Percentiles rank a stretch among this genome's conserved stretches.
phyloP scores from a whole-genome alignment of 805 yeast species.

The Hanseniaspora vineae region DNA sequence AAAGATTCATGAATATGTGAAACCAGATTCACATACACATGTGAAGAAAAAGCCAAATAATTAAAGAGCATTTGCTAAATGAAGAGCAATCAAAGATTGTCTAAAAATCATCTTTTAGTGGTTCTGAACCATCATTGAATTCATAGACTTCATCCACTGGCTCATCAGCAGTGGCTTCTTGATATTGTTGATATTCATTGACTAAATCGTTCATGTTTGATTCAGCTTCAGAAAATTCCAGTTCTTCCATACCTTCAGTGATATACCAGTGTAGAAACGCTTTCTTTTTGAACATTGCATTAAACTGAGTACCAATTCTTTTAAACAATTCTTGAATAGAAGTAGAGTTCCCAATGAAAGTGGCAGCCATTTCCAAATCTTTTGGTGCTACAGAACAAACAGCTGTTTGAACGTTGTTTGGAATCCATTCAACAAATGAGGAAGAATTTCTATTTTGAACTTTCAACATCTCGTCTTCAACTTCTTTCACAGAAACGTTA shows the following conservation, averaged over 20 bases:
- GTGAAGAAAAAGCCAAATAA: no score
- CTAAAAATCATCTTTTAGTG: neutral
- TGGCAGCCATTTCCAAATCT: conserved; percentile 79
- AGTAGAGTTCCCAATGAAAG: conserved; percentile 87
- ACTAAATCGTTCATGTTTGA: conserved; percentile 82
- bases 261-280: conserved; percentile 97
- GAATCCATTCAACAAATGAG: conserved; percentile 92
- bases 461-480: conserved; percentile 83
- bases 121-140: conserved; percentile 1
- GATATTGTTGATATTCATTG: conserved; percentile 85
- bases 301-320: conserved; percentile 81
- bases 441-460: conserved; percentile 72
- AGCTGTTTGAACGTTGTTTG: conserved; percentile 88
- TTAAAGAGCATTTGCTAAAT: neutral
- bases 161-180: conserved; percentile 65
- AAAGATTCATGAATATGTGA: no score
- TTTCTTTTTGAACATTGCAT: conserved; percentile 84
- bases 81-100: neutral
- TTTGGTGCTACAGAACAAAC: conserved; percentile 85
- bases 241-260: conserved; percentile 91
- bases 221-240: conserved; percentile 90
- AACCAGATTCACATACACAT: no score
- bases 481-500: conserved; percentile 83
- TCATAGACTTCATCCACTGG: conserved; percentile 38
- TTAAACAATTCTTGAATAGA: conserved; percentile 83